Evolutionary conservation across 495 filamentous ascomycete genomes (phyloP).

Genomic region (Penicillium salamii): DNA sequence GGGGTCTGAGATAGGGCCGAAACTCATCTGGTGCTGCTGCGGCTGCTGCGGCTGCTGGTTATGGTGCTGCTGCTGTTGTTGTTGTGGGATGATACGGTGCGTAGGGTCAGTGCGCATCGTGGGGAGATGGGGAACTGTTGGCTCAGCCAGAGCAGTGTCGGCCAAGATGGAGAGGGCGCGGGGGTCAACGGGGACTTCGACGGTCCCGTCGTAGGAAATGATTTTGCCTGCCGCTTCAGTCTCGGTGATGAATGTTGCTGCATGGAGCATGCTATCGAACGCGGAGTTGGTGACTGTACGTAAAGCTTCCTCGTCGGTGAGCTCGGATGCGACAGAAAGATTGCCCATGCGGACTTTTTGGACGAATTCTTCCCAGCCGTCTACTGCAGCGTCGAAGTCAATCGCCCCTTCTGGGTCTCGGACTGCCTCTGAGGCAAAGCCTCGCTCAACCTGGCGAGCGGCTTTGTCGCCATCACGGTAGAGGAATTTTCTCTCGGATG

Average conservation of each 20-base stretch:
- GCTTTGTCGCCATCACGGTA: conserved; percentile 26
- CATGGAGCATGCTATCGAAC: conserved; percentile 14
- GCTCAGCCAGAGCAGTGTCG: conserved; percentile 31
- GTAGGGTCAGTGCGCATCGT: conserved; percentile 21
- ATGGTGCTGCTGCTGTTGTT: too few relatives aligned
- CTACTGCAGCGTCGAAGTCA: conserved; percentile 27
- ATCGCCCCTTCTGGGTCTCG: conserved; percentile 34
- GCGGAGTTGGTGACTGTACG: not conserved
- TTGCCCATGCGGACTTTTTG: conserved; percentile 38
- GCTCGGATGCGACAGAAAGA: conserved; percentile 5
- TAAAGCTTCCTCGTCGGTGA: not conserved
- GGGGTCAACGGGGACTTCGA: conserved; percentile 5
- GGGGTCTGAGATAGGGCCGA: conserved; percentile 33
- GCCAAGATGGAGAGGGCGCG: conserved; percentile 33
- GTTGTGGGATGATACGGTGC: conserved; percentile 24
- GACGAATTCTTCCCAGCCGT: conserved; percentile 43
- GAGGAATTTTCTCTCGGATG: conserved; percentile 25
- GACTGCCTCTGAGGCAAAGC: conserved; percentile 35
- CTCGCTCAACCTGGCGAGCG: conserved; percentile 30
- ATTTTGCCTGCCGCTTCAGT: not conserved
- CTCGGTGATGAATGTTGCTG: conserved; percentile 8
- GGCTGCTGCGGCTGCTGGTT: too few relatives aligned
- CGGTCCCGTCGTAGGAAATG: conserved; percentile 1
- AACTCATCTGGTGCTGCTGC: conserved; percentile 5
- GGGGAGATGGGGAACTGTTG: conserved; percentile 20